Conservation (phyloP, 1,284 basidiomycete species). For the Somion occarium region DNA sequence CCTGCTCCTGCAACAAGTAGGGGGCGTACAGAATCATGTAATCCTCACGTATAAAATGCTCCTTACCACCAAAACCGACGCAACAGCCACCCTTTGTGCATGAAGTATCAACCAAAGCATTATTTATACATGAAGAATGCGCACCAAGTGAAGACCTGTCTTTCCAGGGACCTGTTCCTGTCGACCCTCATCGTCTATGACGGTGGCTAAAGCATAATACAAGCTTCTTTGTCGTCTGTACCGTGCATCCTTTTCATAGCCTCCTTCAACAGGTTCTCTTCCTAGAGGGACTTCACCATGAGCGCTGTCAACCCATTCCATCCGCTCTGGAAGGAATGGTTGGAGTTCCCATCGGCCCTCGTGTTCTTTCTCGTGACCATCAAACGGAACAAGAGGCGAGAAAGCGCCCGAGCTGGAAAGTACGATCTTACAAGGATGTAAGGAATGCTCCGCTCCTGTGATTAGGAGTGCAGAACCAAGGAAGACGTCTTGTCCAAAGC, state of each 20-base stretch:
- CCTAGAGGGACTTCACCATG: background rate
- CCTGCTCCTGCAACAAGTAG: too few species aligned
- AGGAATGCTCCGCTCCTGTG: background rate
- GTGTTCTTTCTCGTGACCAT: background rate
- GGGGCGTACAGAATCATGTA: background rate
- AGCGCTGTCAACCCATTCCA: background rate
- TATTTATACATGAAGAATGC: too few species aligned
- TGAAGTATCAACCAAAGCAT: too few species aligned
- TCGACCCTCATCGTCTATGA: background rate
- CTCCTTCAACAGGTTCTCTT: background rate
- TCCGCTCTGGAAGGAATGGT: background rate
- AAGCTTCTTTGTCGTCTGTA: background rate
- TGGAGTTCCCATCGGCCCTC: background rate
- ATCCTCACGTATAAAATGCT: background rate
- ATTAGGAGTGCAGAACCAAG: background rate
- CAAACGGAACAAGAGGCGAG: background rate
- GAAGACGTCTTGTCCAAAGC: background rate
- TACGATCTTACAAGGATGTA: background rate
- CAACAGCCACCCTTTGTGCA: background rate
- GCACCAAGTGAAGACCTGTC: background rate
- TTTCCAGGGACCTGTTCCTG: background rate
- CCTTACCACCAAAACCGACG: background rate
- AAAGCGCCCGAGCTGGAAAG: background rate
- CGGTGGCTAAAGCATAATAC: background rate
- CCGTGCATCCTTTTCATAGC: background rate